Percentiles rank a stretch among this genome's conserved stretches.
phyloP scores from a whole-genome alignment of 1,284 basidiomycete species.

The Ustilago loliicola region DNA sequence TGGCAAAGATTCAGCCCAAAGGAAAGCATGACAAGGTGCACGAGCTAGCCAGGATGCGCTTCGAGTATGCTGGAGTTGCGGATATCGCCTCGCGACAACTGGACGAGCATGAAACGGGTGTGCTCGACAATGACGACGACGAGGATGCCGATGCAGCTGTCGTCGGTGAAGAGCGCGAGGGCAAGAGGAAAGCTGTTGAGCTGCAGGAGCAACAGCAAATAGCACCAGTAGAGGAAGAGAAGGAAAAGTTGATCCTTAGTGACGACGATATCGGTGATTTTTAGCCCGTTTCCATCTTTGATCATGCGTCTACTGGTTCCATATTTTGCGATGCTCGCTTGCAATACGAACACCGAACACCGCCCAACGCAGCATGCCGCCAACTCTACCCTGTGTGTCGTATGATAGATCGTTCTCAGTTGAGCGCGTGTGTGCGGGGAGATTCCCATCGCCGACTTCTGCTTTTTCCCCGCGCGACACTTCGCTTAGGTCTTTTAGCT shows the following conservation, averaged over 20 bases:
- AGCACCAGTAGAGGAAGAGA: slow-evolving; percentile 15
- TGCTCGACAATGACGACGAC: slow-evolving; percentile 15
- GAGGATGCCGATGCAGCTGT: not conserved
- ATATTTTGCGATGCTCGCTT: not conserved
- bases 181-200: slow-evolving; percentile 4
- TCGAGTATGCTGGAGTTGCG: slow-evolving; percentile 43
- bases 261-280: slow-evolving; percentile 54
- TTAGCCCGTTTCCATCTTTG: slow-evolving; percentile 3
- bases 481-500: too few species aligned
- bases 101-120: slow-evolving; percentile 40
- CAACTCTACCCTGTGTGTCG: too few species aligned
- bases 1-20: slow-evolving; percentile 36
- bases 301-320: too few species aligned
- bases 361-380: slow-evolving; percentile 43
- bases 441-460: too few species aligned
- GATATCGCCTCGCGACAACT: slow-evolving; percentile 31
- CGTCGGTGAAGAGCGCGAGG: not conserved
- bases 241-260: slow-evolving; percentile 28
- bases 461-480: too few species aligned
- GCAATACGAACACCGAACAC: slow-evolving; percentile 17
- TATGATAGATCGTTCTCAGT: too few species aligned
- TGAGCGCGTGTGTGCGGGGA: too few species aligned
- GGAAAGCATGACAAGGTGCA: slow-evolving; percentile 12
- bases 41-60: slow-evolving; percentile 32
- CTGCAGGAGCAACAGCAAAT: slow-evolving; percentile 4